Evolutionary conservation across 805 yeast species (phyloP), one percentile per base, ranked within the genome.

Genomic region (Candida lessepsii): DNA sequence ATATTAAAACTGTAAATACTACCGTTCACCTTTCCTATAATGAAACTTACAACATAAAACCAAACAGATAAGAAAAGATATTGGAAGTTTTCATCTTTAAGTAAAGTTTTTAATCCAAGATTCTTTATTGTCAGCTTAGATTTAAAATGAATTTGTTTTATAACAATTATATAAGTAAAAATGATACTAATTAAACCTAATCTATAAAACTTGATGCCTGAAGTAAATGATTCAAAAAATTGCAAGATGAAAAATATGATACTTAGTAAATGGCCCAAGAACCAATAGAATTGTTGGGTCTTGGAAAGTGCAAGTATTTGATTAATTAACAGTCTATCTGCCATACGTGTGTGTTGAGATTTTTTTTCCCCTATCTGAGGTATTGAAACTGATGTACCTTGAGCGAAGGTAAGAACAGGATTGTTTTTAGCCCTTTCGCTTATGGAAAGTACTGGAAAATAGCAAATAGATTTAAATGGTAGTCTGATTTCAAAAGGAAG

Each of bases 271-370:
- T 83, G 86, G 13, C 85, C 83, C 19, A 80, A 39, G 48, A 75
- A 83, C 90, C 90, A 83, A 50, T 78, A 78, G 54, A 83, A 80
- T 55, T 82, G 87, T 7, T 80, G 78, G 9, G 80, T 74, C 47
- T 61, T 53, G 24, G 27, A 5, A 24, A 39, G 24, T 9, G 16
- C 10, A 11, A 39, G 14, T 16, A 39, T n/a, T 27, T 39, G 41
- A 9, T 20, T 37, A 7, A 37, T 14, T 23, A 32, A 19, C 35
- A 32, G 35, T 32, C 35, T 32, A 21, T 32, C 35, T 20, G 35
- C 35, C 35, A 32, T 32, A 9, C 10, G 26, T 20, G 18, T 17
- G 33, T 23, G 35, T 32, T 32, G 35, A 32, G 27, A 32, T 13
- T 21, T 32, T 13, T 21, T 32, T 32, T 32, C 35, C 27, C 35